Base-by-base conservation (phyloP, 768 basidiomycete genomes). In the Sarcodon aspratus region DNA sequence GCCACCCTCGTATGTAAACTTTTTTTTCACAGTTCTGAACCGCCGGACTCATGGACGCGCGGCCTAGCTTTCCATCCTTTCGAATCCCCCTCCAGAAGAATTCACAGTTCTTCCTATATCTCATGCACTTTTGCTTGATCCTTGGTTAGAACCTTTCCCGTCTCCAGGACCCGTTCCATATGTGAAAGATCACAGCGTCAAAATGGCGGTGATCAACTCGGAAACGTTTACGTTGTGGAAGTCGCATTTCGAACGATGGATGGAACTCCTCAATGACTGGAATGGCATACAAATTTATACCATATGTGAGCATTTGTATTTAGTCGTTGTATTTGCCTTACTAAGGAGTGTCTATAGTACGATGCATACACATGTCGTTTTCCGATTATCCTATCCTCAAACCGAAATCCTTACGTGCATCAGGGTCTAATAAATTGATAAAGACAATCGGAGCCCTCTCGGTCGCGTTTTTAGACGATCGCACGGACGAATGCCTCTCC, bases 121-220 rank as follows among this genome's bases (percentile, higher is more conserved):
- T 6, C 73, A 75, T 44, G 77, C 73, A 8, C 59, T 92, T 17
- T 68, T 83, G 17, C 72, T 88, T 13, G 90, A 93, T 63, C 90
- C 90, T 15, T 92, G 90, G 89, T 64, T 91, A 7, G 86, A 91
- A 49, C 85, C 88, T 13, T 57, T 89, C 18, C 73, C 80, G 7
- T 61, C 69, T 36, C 84, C 78, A 32, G 80, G 78, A 4, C 80
- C 68, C 0, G 32, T 45, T 27, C 50, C 51, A 42, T 36, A 48
- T 3, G 45, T 59, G 17, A 15, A 55, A n/a, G 44, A 51, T 0
- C n/a, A n/a, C n/a, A 45, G 48, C 27, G 47, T 42, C 33, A 53
- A 37, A 48, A 37, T 84, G 55, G 60, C 87, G 43, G 76, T 89
- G 11, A 76, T 93, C 55, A 87, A 87, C 58, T 85, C 85, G 13